These are phyloP conservation scores for Kuraishia capsulata DNA, from an alignment of 805 yeast genomes.

Conservation along the genomic window DNA sequence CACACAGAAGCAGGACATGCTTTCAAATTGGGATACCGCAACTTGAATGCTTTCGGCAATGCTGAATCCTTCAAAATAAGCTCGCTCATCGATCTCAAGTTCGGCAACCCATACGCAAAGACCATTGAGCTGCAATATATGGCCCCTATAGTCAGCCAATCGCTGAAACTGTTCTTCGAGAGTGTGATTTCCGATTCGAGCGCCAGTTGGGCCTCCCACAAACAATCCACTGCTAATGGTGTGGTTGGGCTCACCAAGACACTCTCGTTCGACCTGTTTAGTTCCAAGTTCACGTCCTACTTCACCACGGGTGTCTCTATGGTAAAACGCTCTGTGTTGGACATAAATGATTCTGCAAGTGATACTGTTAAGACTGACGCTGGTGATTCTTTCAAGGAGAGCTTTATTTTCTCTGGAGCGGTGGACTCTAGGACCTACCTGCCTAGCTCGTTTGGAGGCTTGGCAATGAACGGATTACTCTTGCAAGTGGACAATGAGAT, in stretches of 20 bases:
- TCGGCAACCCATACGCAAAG: conserved; percentile 42
- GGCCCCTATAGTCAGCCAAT: conserved; percentile 34
- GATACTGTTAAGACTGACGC: conserved; percentile 49
- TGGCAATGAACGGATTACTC: conserved; percentile 37
- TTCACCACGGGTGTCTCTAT: conserved; percentile 48
- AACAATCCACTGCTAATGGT: conserved; percentile 41
- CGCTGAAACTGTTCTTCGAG: conserved; percentile 37
- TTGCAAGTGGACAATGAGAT: conserved; percentile 36
- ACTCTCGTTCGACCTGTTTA: conserved; percentile 15
- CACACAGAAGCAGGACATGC: conserved; percentile 25
- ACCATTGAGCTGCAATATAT: conserved; percentile 40
- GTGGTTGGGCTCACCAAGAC: conserved; percentile 38
- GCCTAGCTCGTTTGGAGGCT: conserved; percentile 20
- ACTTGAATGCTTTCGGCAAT: conserved; percentile 55
- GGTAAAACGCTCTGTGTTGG: conserved; percentile 44
- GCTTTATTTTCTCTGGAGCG: conserved; percentile 33
- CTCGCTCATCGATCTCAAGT: conserved; percentile 31
- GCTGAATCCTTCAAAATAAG: conserved; percentile 53
- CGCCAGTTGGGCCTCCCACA: conserved; percentile 41
- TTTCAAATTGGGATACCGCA: conserved; percentile 22
- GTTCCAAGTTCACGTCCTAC: conserved; percentile 13
- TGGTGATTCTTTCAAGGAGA: conserved; percentile 53
- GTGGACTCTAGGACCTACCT: conserved; percentile 33
- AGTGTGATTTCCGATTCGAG: conserved; percentile 41
- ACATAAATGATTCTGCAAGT: conserved; percentile 42